A percentile compares a stretch with the other conserved stretches of the same genome.
Conservation (phyloP, 2,329 filamentous ascomycete genomes). For the Malbranchea zuffiana region DNA sequence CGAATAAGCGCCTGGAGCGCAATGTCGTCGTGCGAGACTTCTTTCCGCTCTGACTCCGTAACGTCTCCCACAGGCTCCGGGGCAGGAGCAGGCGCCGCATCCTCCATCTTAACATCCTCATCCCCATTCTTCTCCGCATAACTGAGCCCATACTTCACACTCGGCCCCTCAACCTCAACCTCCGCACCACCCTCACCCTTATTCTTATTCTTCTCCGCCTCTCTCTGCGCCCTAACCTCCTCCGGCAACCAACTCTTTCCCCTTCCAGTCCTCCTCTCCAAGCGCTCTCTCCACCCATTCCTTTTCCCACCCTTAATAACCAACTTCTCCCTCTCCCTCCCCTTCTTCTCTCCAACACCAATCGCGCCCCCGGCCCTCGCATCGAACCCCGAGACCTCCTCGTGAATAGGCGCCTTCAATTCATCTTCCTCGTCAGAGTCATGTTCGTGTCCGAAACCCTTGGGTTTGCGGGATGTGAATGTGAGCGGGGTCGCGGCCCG, state of each 20-base stretch:
- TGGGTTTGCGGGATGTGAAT: not conserved
- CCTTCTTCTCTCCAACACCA: slow-evolving; percentile 26
- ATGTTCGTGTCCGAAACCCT: slow-evolving; percentile 28
- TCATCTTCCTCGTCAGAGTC: slow-evolving; percentile 50
- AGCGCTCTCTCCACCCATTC: slow-evolving; percentile 58
- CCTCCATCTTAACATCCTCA: slow-evolving; percentile 21
- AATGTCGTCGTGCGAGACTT: slow-evolving; percentile 47
- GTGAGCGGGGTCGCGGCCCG: slow-evolving; percentile 7
- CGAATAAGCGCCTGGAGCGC: slow-evolving; percentile 59
- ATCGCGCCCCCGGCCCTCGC: slow-evolving; percentile 31
- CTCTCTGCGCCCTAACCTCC: slow-evolving; percentile 42
- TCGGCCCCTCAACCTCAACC: slow-evolving; percentile 42
- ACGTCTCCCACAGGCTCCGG: slow-evolving; percentile 4
- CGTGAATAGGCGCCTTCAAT: slow-evolving; percentile 23
- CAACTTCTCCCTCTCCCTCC: slow-evolving; percentile 49
- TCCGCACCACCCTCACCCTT: slow-evolving; percentile 26
- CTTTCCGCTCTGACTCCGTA: slow-evolving; percentile 16
- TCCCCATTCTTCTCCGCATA: slow-evolving; percentile 27
- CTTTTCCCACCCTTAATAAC: slow-evolving; percentile 69
- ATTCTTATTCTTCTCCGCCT: slow-evolving; percentile 27
- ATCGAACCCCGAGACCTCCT: slow-evolving; percentile 47
- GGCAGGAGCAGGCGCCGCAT: slow-evolving; percentile 18
- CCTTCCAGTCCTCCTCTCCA: slow-evolving; percentile 41
- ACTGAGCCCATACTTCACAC: slow-evolving; percentile 45
- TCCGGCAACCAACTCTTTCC: slow-evolving; percentile 49